A percentile compares a stretch with the other conserved stretches of the same genome.
Conservation (phyloP, 202 grass and related monocot species). For the Zoysia matrella region DNA sequence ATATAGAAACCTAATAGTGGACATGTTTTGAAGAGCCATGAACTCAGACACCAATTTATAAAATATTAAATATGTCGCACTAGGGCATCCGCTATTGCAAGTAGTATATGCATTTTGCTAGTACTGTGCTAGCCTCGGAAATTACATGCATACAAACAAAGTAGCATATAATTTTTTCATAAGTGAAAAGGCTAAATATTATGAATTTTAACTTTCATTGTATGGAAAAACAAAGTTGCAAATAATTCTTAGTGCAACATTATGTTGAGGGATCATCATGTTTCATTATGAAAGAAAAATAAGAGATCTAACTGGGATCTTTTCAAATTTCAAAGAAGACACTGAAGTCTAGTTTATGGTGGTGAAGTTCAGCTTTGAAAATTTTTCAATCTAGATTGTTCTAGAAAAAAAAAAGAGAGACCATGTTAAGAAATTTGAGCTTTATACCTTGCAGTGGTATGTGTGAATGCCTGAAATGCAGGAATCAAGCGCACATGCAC, state of each 20-base stretch:
- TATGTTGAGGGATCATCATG: neutral
- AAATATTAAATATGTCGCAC: conserved; percentile 21
- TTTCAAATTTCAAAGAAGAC: neutral
- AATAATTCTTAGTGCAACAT: neutral
- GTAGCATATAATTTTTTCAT: neutral
- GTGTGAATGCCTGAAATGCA: neutral
- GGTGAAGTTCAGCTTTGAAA: neutral
- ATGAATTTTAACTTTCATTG: neutral
- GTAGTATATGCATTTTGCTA: neutral
- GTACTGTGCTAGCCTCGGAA: neutral
- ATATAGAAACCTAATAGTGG: conserved; percentile 28
- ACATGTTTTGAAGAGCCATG: conserved; percentile 7
- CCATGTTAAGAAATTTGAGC: neutral
- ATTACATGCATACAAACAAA: neutral
- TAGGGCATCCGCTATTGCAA: neutral
- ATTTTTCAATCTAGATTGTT: neutral
- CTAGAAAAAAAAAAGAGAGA: neutral
- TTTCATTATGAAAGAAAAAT: neutral
- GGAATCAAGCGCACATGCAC: conserved; percentile 22
- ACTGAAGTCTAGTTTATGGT: neutral
- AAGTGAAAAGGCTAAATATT: neutral
- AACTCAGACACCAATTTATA: conserved; percentile 8
- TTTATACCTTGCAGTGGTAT: neutral
- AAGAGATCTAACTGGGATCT: neutral
- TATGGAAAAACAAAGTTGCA: neutral